Evolutionary conservation across 192 early-diverging fungal genomes (phyloP).

Genomic region (Chytriomyces sp.): DNA sequence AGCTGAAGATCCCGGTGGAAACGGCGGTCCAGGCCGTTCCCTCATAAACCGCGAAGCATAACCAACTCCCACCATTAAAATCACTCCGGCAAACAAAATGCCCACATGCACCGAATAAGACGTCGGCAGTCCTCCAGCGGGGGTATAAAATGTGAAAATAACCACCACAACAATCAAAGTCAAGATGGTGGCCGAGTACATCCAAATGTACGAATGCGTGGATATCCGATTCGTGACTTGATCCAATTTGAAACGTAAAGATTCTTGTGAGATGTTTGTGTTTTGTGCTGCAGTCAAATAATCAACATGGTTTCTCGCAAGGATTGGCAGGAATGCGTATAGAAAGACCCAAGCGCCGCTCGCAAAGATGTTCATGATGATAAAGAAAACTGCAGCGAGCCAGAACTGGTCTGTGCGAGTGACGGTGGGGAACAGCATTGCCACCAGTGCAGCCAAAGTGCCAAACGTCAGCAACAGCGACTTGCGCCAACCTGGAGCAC

Average conservation of each 20-base stretch:
- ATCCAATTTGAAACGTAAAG: slow-evolving; percentile 13
- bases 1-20: slow-evolving; percentile 37
- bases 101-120: slow-evolving; percentile 39
- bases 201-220: slow-evolving; percentile 27
- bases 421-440: slow-evolving; percentile 10
- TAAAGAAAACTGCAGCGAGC: slow-evolving; percentile 5
- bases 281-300: background rate
- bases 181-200: slow-evolving; percentile 24
- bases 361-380: slow-evolving; percentile 31
- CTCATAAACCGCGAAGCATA: slow-evolving; percentile 22
- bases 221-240: slow-evolving; percentile 36
- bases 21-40: slow-evolving; percentile 43
- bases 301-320: slow-evolving; percentile 31
- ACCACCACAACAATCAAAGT: slow-evolving; percentile 26
- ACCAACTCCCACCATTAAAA: slow-evolving; percentile 23
- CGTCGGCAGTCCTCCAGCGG: slow-evolving; percentile 11
- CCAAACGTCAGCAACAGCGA: slow-evolving; percentile 23
- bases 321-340: slow-evolving; percentile 32
- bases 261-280: background rate
- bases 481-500: slow-evolving; percentile 25
- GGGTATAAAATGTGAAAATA: slow-evolving; percentile 13
- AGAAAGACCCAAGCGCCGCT: slow-evolving; percentile 37
- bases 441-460: slow-evolving; percentile 9
- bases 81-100: slow-evolving; percentile 33
- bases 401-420: background rate